Conservation (phyloP, 768 basidiomycete species). For the Calocybe cyanea region DNA sequence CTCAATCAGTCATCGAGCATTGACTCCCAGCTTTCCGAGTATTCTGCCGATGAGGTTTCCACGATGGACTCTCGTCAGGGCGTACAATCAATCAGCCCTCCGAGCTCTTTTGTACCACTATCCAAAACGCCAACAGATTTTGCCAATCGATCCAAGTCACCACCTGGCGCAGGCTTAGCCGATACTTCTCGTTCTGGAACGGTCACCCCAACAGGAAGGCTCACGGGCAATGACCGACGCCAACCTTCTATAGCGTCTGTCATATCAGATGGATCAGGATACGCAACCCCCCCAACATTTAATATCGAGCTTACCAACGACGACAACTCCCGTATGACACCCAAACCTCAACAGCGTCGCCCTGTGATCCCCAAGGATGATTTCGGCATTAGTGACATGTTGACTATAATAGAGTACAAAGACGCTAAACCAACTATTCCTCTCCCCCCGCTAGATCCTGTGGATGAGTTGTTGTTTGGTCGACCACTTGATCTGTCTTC, state of each 20-base stretch:
- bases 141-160: conserved; percentile 7
- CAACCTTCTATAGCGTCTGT: conserved; percentile 76
- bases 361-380: conserved; percentile 68
- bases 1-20: conserved; percentile 20
- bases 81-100: conserved; percentile 40
- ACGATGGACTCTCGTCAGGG: conserved; percentile 19
- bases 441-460: conserved; percentile 46
- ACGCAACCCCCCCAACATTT: conserved; percentile 35
- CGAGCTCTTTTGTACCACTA: conserved; percentile 32
- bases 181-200: conserved; percentile 23
- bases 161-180: conserved; percentile 9
- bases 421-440: conserved; percentile 36
- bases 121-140: conserved; percentile 15
- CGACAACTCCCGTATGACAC: conserved; percentile 24
- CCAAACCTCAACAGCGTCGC: conserved; percentile 39
- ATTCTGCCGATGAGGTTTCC: conserved; percentile 47
- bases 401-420: conserved; percentile 78
- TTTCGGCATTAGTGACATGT: conserved; percentile 83
- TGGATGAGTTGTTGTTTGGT: conserved; percentile 75
- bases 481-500: conserved; percentile 52
- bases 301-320: conserved; percentile 19
- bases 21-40: conserved; percentile 45
- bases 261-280: conserved; percentile 58
- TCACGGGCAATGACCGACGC: conserved; percentile 31
- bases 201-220: conserved; percentile 31